Evolutionary conservation across 192 early-diverging fungal genomes (phyloP).

Genomic region (Rhizoclosmatium globosum): DNA sequence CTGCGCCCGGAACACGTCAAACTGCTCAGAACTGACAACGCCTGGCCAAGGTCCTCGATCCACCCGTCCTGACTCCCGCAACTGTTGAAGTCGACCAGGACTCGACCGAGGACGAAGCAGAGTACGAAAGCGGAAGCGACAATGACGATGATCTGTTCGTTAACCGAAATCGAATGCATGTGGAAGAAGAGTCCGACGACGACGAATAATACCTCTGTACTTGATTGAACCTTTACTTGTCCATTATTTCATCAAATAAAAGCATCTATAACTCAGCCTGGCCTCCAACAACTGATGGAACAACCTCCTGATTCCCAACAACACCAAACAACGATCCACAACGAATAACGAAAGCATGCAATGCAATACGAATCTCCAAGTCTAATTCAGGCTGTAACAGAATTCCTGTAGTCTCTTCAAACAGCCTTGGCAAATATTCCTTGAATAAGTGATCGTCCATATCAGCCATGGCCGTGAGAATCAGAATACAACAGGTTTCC

Average conservation of each 20-base stretch:
- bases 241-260: not conserved
- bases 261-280: too few relatives aligned
- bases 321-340: slow-evolving; percentile 45
- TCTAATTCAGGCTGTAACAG: slow-evolving; percentile 50
- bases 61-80: not conserved
- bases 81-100: not conserved
- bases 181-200: slow-evolving; percentile 18
- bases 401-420: slow-evolving; percentile 52
- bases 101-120: not conserved
- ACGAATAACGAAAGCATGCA: slow-evolving; percentile 59
- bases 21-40: not conserved
- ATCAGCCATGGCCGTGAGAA: slow-evolving; percentile 50
- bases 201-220: not conserved
- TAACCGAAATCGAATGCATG: slow-evolving; percentile 32
- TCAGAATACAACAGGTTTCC: slow-evolving; percentile 65
- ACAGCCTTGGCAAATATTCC: slow-evolving; percentile 55
- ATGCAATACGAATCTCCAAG: slow-evolving; percentile 54
- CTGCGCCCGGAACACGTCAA: slow-evolving; percentile 18
- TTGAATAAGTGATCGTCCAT: slow-evolving; percentile 63
- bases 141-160: slow-evolving; percentile 13
- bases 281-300: not conserved
- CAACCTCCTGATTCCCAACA: not conserved
- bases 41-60: slow-evolving; percentile 12
- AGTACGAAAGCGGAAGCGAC: not conserved
- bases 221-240: not conserved